Conservation (phyloP, 257 asterid genomes). For the Anisodus acutangulus region DNA sequence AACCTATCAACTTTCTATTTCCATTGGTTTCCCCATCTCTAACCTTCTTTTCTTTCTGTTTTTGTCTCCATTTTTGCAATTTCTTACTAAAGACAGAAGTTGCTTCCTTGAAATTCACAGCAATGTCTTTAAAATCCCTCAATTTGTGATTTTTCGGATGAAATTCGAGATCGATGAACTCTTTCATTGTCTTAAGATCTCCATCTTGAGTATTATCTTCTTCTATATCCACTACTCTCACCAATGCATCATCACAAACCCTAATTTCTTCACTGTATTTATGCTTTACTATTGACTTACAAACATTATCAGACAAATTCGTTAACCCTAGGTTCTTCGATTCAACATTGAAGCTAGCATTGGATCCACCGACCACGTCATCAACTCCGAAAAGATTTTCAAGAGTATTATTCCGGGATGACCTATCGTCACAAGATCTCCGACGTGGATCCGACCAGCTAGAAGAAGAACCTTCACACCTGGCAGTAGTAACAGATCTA, state of each 20-base stretch:
- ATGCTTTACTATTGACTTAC: constrained; percentile 38
- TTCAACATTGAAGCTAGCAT: constrained; percentile 55
- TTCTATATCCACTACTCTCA: constrained; percentile 37
- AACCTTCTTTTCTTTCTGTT: constrained; percentile 52
- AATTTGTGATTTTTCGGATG: constrained; percentile 55
- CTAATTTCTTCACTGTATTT: constrained; percentile 40
- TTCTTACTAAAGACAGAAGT: constrained; percentile 85
- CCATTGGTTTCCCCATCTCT: constrained; percentile 35
- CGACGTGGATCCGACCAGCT: constrained; percentile 65
- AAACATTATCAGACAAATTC: constrained; percentile 50
- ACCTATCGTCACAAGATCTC: constrained; percentile 74
- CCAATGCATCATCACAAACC: constrained; percentile 41
- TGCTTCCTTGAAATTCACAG: constrained; percentile 69
- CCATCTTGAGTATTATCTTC: constrained; percentile 55
- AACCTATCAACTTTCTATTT: constrained; percentile 27
- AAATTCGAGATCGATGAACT: constrained; percentile 82
- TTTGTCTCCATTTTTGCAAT: constrained; percentile 81
- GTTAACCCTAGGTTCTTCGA: constrained; percentile 67
- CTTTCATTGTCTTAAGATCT: constrained; percentile 89
- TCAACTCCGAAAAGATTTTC: constrained; percentile 64
- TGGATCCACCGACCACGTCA: constrained; percentile 58
- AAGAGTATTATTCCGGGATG: constrained; percentile 56
- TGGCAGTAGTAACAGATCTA: constrained; percentile 64
- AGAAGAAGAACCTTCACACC: constrained; percentile 48
- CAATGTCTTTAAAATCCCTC: constrained; percentile 64